Percentiles rank a stretch among this genome's conserved stretches.
phyloP scores from a whole-genome alignment of 768 basidiomycete genomes.

The Rhodosporidiobolus sp. region DNA sequence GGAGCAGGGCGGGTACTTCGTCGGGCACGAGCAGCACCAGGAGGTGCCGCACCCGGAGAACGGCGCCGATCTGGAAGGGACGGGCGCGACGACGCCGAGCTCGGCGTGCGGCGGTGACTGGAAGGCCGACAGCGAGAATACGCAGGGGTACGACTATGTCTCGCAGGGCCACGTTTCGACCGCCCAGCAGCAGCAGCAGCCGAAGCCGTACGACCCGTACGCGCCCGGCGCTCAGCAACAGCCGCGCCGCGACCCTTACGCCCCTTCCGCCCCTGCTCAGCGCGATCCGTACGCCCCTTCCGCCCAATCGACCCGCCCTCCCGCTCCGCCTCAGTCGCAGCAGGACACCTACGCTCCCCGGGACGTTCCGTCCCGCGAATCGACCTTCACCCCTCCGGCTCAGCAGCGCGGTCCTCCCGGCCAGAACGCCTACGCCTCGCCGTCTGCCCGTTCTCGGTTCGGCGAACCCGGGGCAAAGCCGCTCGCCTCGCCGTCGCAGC shows the following conservation, averaged over 20 bases:
- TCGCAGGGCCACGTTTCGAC: background rate
- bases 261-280: background rate
- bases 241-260: background rate
- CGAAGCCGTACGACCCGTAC: slow-evolving; percentile 19
- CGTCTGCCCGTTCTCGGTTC: background rate
- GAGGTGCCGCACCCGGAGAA: background rate
- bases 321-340: background rate
- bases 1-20: slow-evolving; percentile 12
- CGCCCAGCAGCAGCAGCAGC: slow-evolving; percentile 2
- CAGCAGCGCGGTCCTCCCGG: background rate
- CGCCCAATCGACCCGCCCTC: too few species aligned
- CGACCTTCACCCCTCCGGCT: slow-evolving; percentile 9
- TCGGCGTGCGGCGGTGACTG: slow-evolving; percentile 38
- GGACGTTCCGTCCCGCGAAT: slow-evolving; percentile 15
- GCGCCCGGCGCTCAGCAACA: slow-evolving; percentile 1
- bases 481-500: background rate
- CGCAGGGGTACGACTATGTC: slow-evolving; percentile 35
- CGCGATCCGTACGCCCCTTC: background rate
- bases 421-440: background rate
- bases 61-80: slow-evolving; percentile 12
- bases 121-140: slow-evolving; percentile 22
- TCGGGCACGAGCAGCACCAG: background rate
- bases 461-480: slow-evolving; percentile 7
- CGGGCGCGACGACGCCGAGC: slow-evolving; percentile 28
- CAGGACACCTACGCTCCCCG: background rate